Evolutionary conservation across 1,284 basidiomycete genomes (phyloP), one percentile per base, ranked within the genome.

Genomic region (Boletus albobrunnescens): DNA sequence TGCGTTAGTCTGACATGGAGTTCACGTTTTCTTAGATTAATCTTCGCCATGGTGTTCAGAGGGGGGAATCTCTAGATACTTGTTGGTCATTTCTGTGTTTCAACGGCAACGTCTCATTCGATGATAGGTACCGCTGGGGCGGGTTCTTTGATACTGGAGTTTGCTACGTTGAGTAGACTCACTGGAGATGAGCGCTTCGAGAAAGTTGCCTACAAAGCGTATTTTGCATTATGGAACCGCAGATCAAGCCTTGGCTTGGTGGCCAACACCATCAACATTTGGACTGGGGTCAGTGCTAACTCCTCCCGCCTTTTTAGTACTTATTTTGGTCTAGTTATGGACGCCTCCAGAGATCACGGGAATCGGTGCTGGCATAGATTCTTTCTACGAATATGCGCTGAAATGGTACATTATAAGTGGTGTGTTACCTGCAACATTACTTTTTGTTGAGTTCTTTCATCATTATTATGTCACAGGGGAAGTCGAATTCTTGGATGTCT

Each of bases 361-460:
- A 5, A 87, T 94, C 28, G 93, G 94, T 23, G 94, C 94, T 12
- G 94, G 94, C 1, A 84, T 94, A 42, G 93, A 96, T 65, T 93
- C 90, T 9, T 95, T 94, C 65, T 94, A 87, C 63, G 94, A 97
- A 68, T 95, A 94, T 64, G 91, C 88, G 14, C 64, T 91, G 38
- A 91, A 89, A 63, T 90, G 86, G 84, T 94, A 93, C 57, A 85
- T 96, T 37, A 65, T 95, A 63, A 90, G 90, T 53, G 89, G 91
- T 91, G 57, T 37, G 78, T 73, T 26, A 27, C 46, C 23, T 19
- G 13, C 12, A 33, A 28, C 6, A 9, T 30, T 41, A 17, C 23
- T 14, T 35, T 35, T 16, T 17, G 32, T 35, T 2, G 13, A 14
- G n/a, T 36, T 23, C 31, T 33, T 46, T 44, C 36, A 44, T 53